Evolutionary conservation across 306 rosid genomes (phyloP).

Genomic region (Clitoria ternatea): DNA sequence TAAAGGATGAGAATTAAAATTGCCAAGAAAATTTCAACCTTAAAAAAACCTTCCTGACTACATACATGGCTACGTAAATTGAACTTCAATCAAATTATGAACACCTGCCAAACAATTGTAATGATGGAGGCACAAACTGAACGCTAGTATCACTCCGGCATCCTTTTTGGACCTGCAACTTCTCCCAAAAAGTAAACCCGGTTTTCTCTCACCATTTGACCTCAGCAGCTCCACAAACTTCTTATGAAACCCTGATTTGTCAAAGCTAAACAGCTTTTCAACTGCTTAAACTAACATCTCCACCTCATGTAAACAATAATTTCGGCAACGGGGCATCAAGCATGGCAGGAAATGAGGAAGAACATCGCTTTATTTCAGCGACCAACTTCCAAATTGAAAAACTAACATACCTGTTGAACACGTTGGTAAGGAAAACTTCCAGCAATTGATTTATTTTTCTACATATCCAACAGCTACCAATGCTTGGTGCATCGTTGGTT

Average conservation of each 20-base stretch:
- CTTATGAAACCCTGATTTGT: neutral
- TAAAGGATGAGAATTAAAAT: too few species aligned
- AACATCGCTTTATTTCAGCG: neutral
- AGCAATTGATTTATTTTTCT: neutral
- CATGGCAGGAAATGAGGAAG: neutral
- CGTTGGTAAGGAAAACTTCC: neutral
- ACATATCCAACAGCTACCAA: constrained; percentile 1
- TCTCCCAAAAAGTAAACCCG: neutral
- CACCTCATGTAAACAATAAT: neutral
- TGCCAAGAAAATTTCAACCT: too few species aligned
- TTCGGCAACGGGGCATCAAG: too few species aligned
- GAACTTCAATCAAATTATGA: too few species aligned
- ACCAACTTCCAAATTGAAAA: neutral
- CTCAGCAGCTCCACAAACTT: neutral
- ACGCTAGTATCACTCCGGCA: neutral
- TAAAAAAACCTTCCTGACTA: too few species aligned
- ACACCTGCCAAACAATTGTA: too few species aligned
- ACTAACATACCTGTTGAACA: constrained; percentile 14
- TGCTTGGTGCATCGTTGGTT: neutral
- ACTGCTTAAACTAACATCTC: neutral
- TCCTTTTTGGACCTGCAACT: neutral
- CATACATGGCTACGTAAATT: too few species aligned
- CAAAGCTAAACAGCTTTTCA: neutral
- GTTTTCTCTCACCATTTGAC: neutral
- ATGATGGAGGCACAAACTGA: neutral